Conservation (phyloP, 306 rosid genomes). For the Inga laurina region DNA sequence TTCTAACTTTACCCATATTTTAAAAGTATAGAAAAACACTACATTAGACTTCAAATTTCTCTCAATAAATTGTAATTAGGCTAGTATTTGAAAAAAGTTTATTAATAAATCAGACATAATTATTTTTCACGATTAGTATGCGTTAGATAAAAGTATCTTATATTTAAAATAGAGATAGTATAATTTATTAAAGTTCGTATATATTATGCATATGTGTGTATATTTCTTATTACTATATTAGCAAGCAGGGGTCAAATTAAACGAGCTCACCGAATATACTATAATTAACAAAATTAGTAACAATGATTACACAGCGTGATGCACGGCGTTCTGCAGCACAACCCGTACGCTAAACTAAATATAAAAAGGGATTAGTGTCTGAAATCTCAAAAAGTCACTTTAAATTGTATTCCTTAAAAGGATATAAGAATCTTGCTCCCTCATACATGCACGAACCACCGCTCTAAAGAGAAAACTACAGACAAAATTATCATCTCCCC, state of each 20-base stretch:
- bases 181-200: no score
- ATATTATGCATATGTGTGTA: no score
- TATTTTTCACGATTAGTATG: neutral
- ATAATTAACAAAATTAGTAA: neutral
- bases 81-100: no score
- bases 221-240: neutral
- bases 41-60: no score
- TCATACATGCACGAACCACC: neutral
- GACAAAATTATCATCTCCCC: constrained; percentile 24
- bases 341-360: constrained; percentile 4
- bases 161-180: no score
- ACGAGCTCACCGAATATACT: neutral
- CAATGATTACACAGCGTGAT: neutral
- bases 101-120: no score
- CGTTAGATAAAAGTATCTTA: no score
- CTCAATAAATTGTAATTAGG: no score
- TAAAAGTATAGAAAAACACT: no score
- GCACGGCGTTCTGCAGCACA: neutral
- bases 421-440: constrained; percentile 37
- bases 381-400: constrained; percentile 34
- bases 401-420: constrained; percentile 28
- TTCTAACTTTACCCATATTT: no score
- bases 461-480: constrained; percentile 14
- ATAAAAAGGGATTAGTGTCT: constrained; percentile 20
- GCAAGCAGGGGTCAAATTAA: neutral